Evolutionary conservation across 108 stramenopile genomes (phyloP).

Genomic region (Pseudonitzschia multiseries): DNA sequence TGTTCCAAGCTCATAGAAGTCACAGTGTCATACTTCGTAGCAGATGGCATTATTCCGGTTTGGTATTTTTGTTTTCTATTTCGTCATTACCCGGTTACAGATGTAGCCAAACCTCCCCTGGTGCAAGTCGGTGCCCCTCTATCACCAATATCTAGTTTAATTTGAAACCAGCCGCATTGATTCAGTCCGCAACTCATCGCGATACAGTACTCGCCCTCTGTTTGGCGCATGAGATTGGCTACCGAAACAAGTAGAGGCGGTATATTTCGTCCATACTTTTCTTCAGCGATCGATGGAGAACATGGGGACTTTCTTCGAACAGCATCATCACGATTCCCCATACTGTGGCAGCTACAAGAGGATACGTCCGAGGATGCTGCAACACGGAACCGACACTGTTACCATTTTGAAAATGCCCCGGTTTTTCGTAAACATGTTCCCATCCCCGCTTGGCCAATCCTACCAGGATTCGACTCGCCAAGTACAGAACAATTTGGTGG

Average conservation of each 20-base stretch:
- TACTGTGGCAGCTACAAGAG: conserved; percentile 56
- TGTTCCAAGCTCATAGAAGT: no score
- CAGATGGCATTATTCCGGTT: no score
- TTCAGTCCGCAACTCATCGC: no score
- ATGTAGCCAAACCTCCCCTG: no score
- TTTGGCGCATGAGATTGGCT: background rate
- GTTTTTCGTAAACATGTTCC: conserved; percentile 23
- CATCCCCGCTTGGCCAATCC: conserved; percentile 58
- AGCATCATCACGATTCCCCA: conserved; percentile 85
- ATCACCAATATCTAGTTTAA: no score
- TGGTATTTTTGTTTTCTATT: no score
- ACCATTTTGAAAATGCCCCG: conserved; percentile 10
- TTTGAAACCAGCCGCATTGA: no score
- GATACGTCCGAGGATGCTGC: conserved; percentile 53
- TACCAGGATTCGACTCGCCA: conserved; percentile 75
- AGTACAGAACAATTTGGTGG: conserved; percentile 78
- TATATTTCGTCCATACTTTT: conserved; percentile 89
- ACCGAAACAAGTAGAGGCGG: conserved; percentile 32
- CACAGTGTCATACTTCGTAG: no score
- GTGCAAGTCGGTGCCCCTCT: no score
- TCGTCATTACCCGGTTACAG: no score
- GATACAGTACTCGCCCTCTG: no score
- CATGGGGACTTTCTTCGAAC: conserved; percentile 80
- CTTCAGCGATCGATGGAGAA: conserved; percentile 74
- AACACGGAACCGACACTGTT: conserved; percentile 24